Evolutionary conservation across 768 basidiomycete genomes (phyloP), one percentile per base, ranked within the genome.

Genomic region (Xerocomus potaroensis): DNA sequence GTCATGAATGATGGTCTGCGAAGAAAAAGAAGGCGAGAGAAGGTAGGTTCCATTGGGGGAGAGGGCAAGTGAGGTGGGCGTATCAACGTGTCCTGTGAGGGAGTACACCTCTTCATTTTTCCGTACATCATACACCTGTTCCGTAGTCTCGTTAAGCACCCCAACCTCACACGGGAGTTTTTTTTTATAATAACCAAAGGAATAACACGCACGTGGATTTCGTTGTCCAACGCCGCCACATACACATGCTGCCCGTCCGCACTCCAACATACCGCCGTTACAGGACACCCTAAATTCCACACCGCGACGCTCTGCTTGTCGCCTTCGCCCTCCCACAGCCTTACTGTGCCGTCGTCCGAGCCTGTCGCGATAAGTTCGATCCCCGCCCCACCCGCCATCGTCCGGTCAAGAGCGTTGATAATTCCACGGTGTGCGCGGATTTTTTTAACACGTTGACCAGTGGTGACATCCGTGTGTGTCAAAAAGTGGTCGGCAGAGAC

Each of bases 211-310:
- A 95, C 93, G 63, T 97, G 93, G 50, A 99, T 85, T 65, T 92
- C 91, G 56, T 99, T 99, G 68, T 99, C 95, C 58, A 98, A 67
- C 12, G 89, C 92, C 5, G 86, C 94, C n/a, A 91, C 79, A 55
- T 91, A 99, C 27, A 96, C 76, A 48, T 80, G 86, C 48, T 87
- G 77, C 2, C 91, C 96, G 61, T 99, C 96, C 16, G 81, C 81
- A 63, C 87, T 87, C 93, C 89, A 98, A 56, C 84, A 86, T 0
- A 94, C 94, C 1, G 86, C 76, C 12, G 95, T 99, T 24, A 92
- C 88, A 0, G 96, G 94, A 60, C 88, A 92, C 5, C 90, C 90
- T 15, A 91, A 54, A 44, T 91, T 86, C 53, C 93, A 87, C 38
- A 84, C 82, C 10, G 84, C 83, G 14, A 96, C 81, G 15, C 87